Conservation (phyloP, 1,284 basidiomycete species). For the Grifola frondosa region DNA sequence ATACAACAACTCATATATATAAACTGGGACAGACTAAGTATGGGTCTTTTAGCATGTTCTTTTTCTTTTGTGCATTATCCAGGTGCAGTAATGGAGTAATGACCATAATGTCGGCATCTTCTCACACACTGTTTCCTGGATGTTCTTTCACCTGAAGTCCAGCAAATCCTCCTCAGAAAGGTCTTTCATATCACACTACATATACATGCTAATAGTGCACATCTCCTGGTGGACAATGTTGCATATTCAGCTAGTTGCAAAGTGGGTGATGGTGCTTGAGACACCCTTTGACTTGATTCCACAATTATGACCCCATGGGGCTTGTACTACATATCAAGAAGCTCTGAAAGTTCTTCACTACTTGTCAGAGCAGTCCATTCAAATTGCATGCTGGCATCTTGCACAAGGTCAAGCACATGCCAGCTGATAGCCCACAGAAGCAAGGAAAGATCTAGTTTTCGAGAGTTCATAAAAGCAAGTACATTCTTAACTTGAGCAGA, state of each 20-base stretch:
- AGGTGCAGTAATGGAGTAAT: slow-evolving; percentile 20
- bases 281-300: slow-evolving; percentile 21
- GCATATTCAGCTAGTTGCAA: slow-evolving; percentile 16
- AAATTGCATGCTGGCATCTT: slow-evolving; percentile 19
- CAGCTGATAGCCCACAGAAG: slow-evolving; percentile 36
- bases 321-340: slow-evolving; percentile 29
- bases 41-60: slow-evolving; percentile 25
- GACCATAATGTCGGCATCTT: slow-evolving; percentile 24
- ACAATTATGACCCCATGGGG: slow-evolving; percentile 18
- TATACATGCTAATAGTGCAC: too few relatives aligned
- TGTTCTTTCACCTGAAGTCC: slow-evolving; percentile 5
- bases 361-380: slow-evolving; percentile 27
- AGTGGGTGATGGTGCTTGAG: slow-evolving; percentile 14
- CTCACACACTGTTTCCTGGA: too few relatives aligned
- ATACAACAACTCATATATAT: too few relatives aligned
- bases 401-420: slow-evolving; percentile 26
- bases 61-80: slow-evolving; percentile 15
- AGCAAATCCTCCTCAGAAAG: slow-evolving; percentile 11
- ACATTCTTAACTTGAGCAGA: too few relatives aligned
- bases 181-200: neutral
- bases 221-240: neutral
- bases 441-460: slow-evolving; percentile 22
- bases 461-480: slow-evolving; percentile 12
- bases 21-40: slow-evolving; percentile 19
- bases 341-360: slow-evolving; percentile 26